These are phyloP conservation scores for Apophysomyces variabilis DNA, from an alignment of 371 early-diverging fungal species.

Conservation along the genomic window DNA sequence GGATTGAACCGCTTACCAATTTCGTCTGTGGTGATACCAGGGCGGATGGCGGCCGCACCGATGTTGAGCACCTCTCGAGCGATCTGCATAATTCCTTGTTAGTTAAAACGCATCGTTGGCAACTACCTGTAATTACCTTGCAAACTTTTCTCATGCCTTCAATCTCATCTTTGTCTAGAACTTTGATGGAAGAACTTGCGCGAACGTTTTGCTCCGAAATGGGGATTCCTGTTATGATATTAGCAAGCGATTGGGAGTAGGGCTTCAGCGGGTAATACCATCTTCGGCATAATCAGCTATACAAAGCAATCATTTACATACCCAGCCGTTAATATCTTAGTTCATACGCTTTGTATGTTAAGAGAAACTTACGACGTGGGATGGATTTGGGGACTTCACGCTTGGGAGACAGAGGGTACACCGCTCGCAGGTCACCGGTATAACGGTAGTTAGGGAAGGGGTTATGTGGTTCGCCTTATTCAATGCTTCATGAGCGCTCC, in stretches of 20 bases:
- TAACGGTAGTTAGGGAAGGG: constrained; percentile 67
- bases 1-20: constrained; percentile 51
- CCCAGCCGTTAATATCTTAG: too few relatives aligned
- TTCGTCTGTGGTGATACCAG: constrained; percentile 92
- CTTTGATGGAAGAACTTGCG: constrained; percentile 67
- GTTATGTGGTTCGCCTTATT: constrained; percentile 44
- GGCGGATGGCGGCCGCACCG: constrained; percentile 75
- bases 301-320: background rate
- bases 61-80: constrained; percentile 87
- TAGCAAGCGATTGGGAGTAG: background rate
- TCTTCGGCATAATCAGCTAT: constrained; percentile 85
- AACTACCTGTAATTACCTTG: constrained; percentile 43
- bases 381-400: constrained; percentile 84
- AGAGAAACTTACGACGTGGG: constrained; percentile 50
- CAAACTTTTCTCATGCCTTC: constrained; percentile 85
- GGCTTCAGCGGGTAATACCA: constrained; percentile 28
- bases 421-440: constrained; percentile 84
- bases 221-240: constrained; percentile 61
- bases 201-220: constrained; percentile 69
- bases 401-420: constrained; percentile 85
- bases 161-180: constrained; percentile 74
- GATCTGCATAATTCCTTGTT: constrained; percentile 44
- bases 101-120: background rate
- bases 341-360: too few relatives aligned
- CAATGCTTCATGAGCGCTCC: background rate